Evolutionary conservation across 2,329 filamentous ascomycete species (phyloP), one percentile per base, ranked within the genome.

Genomic region (Dactylellina sp.): DNA sequence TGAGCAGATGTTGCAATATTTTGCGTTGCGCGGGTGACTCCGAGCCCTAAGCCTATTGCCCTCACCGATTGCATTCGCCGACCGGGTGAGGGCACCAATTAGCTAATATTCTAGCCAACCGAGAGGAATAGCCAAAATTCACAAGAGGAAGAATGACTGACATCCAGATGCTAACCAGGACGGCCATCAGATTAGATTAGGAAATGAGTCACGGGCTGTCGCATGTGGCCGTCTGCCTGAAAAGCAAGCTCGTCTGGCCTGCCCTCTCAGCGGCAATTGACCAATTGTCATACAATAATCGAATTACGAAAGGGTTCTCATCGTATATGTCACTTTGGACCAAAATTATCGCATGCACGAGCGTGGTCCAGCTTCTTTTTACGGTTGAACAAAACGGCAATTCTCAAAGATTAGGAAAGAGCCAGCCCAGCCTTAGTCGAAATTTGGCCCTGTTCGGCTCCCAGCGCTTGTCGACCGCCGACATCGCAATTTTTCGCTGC

Each of bases 401-500:
- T 39, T 50, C 60, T 35, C 20, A 20, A 18, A 7, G 20, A 55
- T 49, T 22, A 24, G 35, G 46, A 46, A 59, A 53, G 47, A 56
- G 35, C 61, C 47, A 35, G 40, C 52, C 64, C 59, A 46, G 39
- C 39, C 9, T 32, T 32, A 9, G 28, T 32, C 28, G 28, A 32
- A 32, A 5, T 32, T 32, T 32, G 53, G 68, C 59, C 52, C 50
- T 59, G 50, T 14, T 53, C 50, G 46, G 37, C 59, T 24, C 35
- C 50, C 46, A 37, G 53, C 59, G 52, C 60, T 47, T 57, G 63
- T 68, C 53, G 64, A 55, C 70, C 61, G 70, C 70, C 70, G 70
- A 74, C 70, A 74, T 74, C 70, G 70, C 70, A 74, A 72, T 72
- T 72, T 74, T 74, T 53, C 44, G 55, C 37, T 32, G 20, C 24